Evolutionary conservation across 495 filamentous ascomycete species (phyloP), one percentile per base, ranked within the genome.

Genomic region (Delitschia confertaspora): DNA sequence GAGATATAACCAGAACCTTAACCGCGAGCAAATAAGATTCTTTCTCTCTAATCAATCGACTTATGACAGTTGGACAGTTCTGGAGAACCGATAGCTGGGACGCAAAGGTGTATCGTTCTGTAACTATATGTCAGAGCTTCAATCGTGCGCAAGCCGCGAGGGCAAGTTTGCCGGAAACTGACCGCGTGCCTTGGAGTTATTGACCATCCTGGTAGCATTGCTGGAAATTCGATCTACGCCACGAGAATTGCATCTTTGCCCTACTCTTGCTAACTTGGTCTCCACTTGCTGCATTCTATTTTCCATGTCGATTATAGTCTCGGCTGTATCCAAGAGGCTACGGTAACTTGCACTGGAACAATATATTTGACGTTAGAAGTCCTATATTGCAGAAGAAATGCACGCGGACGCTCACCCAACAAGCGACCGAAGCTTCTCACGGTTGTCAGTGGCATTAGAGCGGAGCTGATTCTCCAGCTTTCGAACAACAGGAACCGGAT

Each of bases 221-320:
- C 63, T 58, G 23, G 72, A 70, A 64, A 85, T 85, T 47, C 67
- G 74, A 26, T 79, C 82, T 16, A 95, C 64, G 13, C 79, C 65
- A 18, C 76, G 66, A 14, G 82, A 74, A 39, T 91, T 88, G 62
- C 91, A 95, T 37, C 76, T 72, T 30, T 72, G 70, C 34, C 85
- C 88, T 64, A 93, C 77, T 33, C 75, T 73, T 13, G 72, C 72
- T 41, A 96, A 64, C 17, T 72, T 73, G 0, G 68, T 62, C 60
- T 95, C 87, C 16, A 86, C 81, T 11, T 71, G 58, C 36, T 81
- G 72, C 64, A 91, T 88, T 48, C 86, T 74, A 8, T 56, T 63
- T 32, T 88, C 80, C 88, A 98, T 95, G 35, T 77, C 71, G 20
- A 95, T 79, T 55, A 98, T 98, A 18, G 79, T 76, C 59, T 95